phyloP scores from a whole-genome alignment of 352 stramenopile genomes.

The Phytophthora aleatoria region DNA sequence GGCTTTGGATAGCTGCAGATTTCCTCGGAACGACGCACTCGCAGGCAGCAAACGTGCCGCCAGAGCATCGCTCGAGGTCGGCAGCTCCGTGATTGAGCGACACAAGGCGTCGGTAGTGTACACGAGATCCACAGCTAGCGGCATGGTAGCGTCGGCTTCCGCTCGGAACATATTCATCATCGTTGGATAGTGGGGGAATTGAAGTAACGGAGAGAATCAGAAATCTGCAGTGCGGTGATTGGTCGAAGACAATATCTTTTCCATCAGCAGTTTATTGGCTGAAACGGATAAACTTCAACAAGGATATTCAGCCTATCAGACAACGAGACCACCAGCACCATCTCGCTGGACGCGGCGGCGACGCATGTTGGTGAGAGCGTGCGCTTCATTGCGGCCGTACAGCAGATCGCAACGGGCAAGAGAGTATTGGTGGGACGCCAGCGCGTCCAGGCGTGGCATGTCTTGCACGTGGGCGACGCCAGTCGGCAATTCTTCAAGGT shows the following conservation, averaged over 20 bases:
- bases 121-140: conserved; percentile 37
- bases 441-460: conserved; percentile 44
- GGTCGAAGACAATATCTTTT: conserved; percentile 19
- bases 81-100: conserved; percentile 21
- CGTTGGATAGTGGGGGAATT: conserved; percentile 9
- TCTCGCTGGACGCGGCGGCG: conserved; percentile 29
- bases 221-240: conserved; percentile 24
- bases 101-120: conserved; percentile 38
- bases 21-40: conserved; percentile 35
- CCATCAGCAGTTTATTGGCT: conserved; percentile 13
- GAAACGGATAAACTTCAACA: conserved; percentile 27
- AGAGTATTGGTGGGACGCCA: conserved; percentile 35
- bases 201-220: conserved; percentile 34
- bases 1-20: conserved; percentile 45
- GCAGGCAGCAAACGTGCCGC: conserved; percentile 26
- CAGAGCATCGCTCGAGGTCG: conserved; percentile 32
- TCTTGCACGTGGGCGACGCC: conserved; percentile 54
- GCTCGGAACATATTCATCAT: conserved; percentile 24
- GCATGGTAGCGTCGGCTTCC: neutral
- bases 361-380: conserved; percentile 35
- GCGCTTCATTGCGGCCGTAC: conserved; percentile 51
- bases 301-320: conserved; percentile 13
- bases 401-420: conserved; percentile 48
- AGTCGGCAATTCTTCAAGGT: conserved; percentile 59
- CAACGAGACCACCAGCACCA: neutral